Evolutionary conservation across 2,329 filamentous ascomycete species (phyloP).

Genomic region (Aspergillus caelatus): DNA sequence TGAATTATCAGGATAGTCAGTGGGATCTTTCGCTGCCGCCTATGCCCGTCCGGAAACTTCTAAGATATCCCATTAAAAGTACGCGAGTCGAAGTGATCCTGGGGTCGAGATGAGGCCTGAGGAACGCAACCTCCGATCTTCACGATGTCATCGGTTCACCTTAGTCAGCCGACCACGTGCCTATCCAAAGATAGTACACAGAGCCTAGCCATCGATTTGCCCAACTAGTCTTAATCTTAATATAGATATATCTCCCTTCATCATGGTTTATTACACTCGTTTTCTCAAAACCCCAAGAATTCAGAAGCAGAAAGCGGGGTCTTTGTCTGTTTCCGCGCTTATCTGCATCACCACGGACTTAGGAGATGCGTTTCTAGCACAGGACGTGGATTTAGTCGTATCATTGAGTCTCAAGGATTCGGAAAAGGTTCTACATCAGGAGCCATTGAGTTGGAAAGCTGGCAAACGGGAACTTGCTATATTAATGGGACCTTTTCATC

Average conservation of each 20-base stretch:
- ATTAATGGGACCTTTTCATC: conserved; percentile 34
- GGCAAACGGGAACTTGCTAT: conserved; percentile 38
- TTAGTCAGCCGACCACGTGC: conserved; percentile 4
- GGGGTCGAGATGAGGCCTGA: not conserved
- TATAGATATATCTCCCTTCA: not conserved
- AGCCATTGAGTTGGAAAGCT: conserved; percentile 34
- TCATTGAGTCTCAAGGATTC: conserved; percentile 24
- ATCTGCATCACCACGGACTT: conserved; percentile 71
- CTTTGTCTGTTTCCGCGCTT: conserved; percentile 51
- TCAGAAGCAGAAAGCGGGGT: conserved; percentile 45
- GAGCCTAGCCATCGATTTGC: not conserved
- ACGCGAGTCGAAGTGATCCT: too few species aligned
- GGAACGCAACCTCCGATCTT: not conserved
- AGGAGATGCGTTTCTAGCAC: conserved; percentile 64
- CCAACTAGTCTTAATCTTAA: not conserved
- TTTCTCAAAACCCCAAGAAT: conserved; percentile 66
- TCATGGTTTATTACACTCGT: conserved; percentile 65
- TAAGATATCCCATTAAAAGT: not conserved
- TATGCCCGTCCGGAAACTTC: not conserved
- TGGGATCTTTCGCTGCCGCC: not conserved
- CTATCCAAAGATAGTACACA: not conserved
- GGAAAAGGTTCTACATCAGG: conserved; percentile 25
- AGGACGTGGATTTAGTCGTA: conserved; percentile 37
- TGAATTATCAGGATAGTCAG: not conserved
- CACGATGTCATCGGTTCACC: not conserved